Base-by-base conservation (phyloP, 176 grass and related monocot species). In the Phyllostachys edulis region DNA sequence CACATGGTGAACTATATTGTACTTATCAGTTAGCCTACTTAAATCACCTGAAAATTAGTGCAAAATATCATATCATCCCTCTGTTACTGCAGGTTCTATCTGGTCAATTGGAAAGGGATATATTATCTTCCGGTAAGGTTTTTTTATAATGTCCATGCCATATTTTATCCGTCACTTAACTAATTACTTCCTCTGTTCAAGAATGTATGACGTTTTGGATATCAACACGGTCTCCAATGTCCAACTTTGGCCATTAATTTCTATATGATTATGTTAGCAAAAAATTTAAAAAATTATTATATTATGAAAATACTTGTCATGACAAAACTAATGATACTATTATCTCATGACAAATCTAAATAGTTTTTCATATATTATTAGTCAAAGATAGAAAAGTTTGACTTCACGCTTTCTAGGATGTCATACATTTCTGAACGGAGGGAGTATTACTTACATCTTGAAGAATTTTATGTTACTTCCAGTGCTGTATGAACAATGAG, bases 71-170 rank as follows among this genome's bases (percentile, higher is more conserved):
- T 63, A 73, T 36, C 75, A 75, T 88, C 73, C 84, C 21, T 77
- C 59, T 78, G 40, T 86, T 73, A 66, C 77, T 85, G 39, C 93
- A 98, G 96, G 91, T 91, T 47, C 78, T 95, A 73, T 93, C 93
- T 67, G 96, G 93, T 87, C 96, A 98, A 80, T 76, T 98, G 63
- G 96, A 98, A 90, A 93, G 80, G 70, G 96, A 98, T 85, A 87
- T 94, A 67, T 88, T 98, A 85, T 92, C 87, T 84, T 98, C 96
- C 0, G 96, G 96, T 98, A 90, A 85, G 68, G 54, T 74, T 87
- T 68, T 88, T 32, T 66, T 14, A 39, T 68, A 73, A 70, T 69
- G 6, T 37, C 62, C 60, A 54, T 79, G 67, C 7, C 8, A 74
- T 71, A 70, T 64, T 55, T 65, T 45, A 41, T 21, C 4, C 1